These are phyloP conservation scores for Parmelia sp. DNA, from an alignment of 495 filamentous ascomycete genomes.

Conservation along the genomic window DNA sequence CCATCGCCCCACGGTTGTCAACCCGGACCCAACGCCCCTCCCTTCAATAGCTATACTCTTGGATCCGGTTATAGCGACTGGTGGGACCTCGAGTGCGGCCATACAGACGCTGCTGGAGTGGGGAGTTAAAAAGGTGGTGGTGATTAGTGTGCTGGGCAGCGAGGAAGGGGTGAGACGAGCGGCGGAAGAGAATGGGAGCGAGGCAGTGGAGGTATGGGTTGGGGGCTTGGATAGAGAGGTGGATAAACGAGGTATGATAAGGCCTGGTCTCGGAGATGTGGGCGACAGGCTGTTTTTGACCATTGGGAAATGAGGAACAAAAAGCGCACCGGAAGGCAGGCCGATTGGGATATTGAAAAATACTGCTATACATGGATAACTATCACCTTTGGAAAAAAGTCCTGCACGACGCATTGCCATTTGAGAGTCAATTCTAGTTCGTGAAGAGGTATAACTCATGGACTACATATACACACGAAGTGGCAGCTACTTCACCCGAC, in stretches of 20 bases:
- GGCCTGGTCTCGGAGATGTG: conserved; percentile 84
- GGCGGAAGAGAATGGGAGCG: conserved; percentile 65
- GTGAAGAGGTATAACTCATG: too few relatives aligned
- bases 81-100: conserved; percentile 80
- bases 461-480: background rate
- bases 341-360: background rate
- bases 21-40: conserved; percentile 35
- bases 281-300: conserved; percentile 91
- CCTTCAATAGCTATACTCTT: conserved; percentile 70
- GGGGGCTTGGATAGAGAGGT: conserved; percentile 70
- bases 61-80: conserved; percentile 91
- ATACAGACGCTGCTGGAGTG: conserved; percentile 86
- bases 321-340: background rate
- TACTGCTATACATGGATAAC: background rate
- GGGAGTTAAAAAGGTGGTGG: conserved; percentile 75
- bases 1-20: conserved; percentile 43
- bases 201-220: conserved; percentile 69
- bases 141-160: conserved; percentile 71
- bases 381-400: background rate
- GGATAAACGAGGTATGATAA: conserved; percentile 79
- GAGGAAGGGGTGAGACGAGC: conserved; percentile 58
- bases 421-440: too few relatives aligned
- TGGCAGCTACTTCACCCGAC: background rate
- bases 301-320: conserved; percentile 64
- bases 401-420: background rate